Base-by-base conservation (phyloP, 116 monocot genomes). In the Iris pallida region DNA sequence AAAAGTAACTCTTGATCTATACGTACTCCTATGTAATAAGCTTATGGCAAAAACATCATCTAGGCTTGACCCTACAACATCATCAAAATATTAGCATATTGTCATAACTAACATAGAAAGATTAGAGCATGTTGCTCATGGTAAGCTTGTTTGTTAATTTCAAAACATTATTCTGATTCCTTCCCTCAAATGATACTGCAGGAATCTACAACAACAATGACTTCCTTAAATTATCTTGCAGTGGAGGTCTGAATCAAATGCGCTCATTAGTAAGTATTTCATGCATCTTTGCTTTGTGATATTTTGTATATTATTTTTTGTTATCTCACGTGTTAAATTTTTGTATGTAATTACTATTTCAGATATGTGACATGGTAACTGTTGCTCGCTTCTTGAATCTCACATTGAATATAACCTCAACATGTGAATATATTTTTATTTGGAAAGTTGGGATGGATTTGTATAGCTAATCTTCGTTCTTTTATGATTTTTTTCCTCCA, bases 331-430 rank as follows among this genome's bases (percentile, higher is more conserved):
- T 42, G 43, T 42, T 61, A 42, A 44, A 61, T 42, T 19, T 5
- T 7, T 61, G 7, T 51, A 51, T 51, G 11, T 9, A 51, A 7
- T 57, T 47, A 47, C 47, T 17, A n/a, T 80, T 84, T 71, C 75
- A 99, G 99, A 99, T 99, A 19, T 93, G 99, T 76, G 99, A 99
- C 70, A 99, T 99, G 99, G 88, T 93, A 63, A 76, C 93, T 65
- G 71, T 99, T 61, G 90, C 90, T 64, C 81, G 82, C 20, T 71
- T 84, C 53, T 64, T 99, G 46, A 99, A 99, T 63, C 82, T 93
- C 16, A 93, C 99, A 19, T 59, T 99, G n/a, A n/a, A n/a, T n/a
- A n/a, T n/a, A n/a, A n/a, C n/a, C n/a, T n/a, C n/a, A n/a, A n/a
- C n/a, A n/a, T n/a, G n/a, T n/a, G n/a, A n/a, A n/a, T n/a, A n/a